phyloP scores from a whole-genome alignment of 1,284 basidiomycete genomes.

The Athelia sp. region DNA sequence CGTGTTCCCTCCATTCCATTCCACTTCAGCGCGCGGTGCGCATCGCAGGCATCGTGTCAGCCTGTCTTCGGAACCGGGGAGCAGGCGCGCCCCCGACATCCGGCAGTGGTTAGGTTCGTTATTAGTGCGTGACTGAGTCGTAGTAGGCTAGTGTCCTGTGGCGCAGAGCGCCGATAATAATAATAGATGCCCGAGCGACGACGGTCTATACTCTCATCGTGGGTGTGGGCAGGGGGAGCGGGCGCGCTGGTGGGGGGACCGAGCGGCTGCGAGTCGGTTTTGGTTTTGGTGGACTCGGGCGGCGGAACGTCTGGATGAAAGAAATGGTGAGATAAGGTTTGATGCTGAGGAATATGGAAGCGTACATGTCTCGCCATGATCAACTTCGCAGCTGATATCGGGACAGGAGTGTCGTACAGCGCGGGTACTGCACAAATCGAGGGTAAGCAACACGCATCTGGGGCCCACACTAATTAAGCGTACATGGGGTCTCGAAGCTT shows the following conservation, averaged over 20 bases:
- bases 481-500: not conserved
- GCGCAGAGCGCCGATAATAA: no score
- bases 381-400: not conserved
- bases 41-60: no score
- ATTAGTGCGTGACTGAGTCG: no score
- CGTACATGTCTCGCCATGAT: conserved; percentile 1
- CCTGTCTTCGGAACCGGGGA: no score
- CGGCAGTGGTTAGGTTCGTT: no score
- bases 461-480: not conserved
- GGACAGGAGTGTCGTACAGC: not conserved
- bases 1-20: no score
- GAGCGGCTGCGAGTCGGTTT: not conserved
- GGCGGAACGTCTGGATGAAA: not conserved
- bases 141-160: no score
- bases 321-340: not conserved
- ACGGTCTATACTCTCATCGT: no score
- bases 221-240: not conserved
- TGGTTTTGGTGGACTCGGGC: not conserved
- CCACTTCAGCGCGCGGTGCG: no score
- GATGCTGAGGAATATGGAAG: not conserved
- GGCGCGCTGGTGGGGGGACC: not conserved
- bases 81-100: no score
- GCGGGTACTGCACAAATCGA: not conserved
- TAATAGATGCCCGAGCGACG: no score
- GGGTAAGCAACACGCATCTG: no score